Base-by-base conservation (phyloP, 2,329 filamentous ascomycete species). In the Xylariomycetidae sp. region DNA sequence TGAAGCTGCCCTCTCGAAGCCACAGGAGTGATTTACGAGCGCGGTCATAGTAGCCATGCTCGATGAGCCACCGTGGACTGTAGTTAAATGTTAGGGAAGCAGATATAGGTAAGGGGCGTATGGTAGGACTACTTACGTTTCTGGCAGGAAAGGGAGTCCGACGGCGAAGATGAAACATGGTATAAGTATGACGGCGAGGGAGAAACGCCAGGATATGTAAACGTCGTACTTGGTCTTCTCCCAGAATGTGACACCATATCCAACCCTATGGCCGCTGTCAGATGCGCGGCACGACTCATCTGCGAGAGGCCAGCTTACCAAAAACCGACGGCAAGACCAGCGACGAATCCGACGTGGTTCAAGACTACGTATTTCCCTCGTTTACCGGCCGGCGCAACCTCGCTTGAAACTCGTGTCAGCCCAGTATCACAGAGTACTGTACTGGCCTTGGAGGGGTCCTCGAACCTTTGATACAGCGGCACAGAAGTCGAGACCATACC, bases 261-360 rank as follows among this genome's bases (percentile, higher is more conserved):
- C 73, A 27, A 72, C 66, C 73, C 73, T 77, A 36, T 26, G 33
- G 44, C 31, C 19, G 25, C 4, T 27, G 16, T 17, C 2, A 17
- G 31, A 4, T n/a, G n/a, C n/a, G n/a, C n/a, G n/a, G n/a, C n/a
- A n/a, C n/a, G n/a, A n/a, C n/a, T n/a, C n/a, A n/a, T n/a, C n/a
- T n/a, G n/a, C n/a, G n/a, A n/a, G n/a, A n/a, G n/a, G n/a, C n/a
- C 6, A 15, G 38, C 59, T 22, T 52, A 76, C 73, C 74, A 77
- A 36, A 77, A 73, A 0, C 73, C 74, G 5, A 50, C 46, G 1
- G 72, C 71, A 6, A 77, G 52, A 3, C 74, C 74, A 3, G 64
- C 62, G 16, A 78, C 67, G 37, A 79, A 70, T 3, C 75, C 74
- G 27, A 77, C 63, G 33, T 79, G 74, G 45, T 78, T 78, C 53